Conservation (phyloP, 2,329 filamentous ascomycete genomes). For the Periconia sp. region DNA sequence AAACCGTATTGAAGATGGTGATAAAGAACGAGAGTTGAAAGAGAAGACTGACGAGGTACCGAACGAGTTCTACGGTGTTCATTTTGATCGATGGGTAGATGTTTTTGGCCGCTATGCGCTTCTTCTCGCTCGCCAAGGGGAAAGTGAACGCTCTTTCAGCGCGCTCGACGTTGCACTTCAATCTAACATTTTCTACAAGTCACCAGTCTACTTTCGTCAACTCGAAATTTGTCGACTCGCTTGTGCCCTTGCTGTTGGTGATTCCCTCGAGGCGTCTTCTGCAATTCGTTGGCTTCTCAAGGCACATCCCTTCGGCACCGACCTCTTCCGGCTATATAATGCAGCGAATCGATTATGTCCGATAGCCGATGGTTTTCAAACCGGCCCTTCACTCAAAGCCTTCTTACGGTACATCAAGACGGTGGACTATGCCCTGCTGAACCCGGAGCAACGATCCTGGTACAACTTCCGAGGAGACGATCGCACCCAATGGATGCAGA, state of each 20-base stretch:
- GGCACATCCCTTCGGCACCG: conserved; percentile 77
- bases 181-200: conserved; percentile 81
- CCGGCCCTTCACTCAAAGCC: conserved; percentile 85
- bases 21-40: conserved; percentile 32
- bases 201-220: conserved; percentile 69
- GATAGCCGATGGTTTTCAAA: conserved; percentile 75
- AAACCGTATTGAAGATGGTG: conserved; percentile 42
- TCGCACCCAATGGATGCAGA: conserved; percentile 46
- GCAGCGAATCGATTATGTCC: conserved; percentile 78
- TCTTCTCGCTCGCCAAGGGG: conserved; percentile 70
- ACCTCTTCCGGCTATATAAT: conserved; percentile 83
- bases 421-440: conserved; percentile 74
- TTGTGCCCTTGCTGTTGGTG: conserved; percentile 81
- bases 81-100: conserved; percentile 85
- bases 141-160: conserved; percentile 76
- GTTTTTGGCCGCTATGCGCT: conserved; percentile 89
- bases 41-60: conserved; percentile 47
- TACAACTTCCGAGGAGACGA: conserved; percentile 48
- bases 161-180: conserved; percentile 79
- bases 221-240: conserved; percentile 82
- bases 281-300: conserved; percentile 85
- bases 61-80: conserved; percentile 73
- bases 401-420: conserved; percentile 89
- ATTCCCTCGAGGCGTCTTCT: conserved; percentile 75
- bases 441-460: conserved; percentile 55